Conservation (phyloP, 805 yeast genomes). For the Wickerhamomyces subpelliculosus region DNA sequence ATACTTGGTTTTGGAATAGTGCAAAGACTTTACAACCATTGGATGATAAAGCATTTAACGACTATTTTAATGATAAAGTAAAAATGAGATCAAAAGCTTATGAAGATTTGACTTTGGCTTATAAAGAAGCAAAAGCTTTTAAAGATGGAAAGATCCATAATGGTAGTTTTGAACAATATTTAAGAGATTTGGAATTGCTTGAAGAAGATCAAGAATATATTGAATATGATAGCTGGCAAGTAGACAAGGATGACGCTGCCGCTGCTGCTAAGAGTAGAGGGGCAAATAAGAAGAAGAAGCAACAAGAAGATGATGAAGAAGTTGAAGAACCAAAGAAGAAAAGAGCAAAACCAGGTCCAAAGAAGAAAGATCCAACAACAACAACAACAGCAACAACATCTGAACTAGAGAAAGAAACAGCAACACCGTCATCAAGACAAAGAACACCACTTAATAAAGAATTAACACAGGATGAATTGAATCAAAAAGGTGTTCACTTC, state of each 20-base stretch:
- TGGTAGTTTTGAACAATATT: not conserved
- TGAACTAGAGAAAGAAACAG: not conserved
- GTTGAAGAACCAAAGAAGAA: not conserved
- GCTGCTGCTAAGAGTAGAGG: too few relatives aligned
- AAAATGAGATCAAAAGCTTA: not conserved
- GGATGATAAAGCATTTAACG: not conserved
- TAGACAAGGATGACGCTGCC: not conserved
- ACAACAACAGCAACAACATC: not conserved
- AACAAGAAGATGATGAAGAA: not conserved
- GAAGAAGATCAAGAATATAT: not conserved
- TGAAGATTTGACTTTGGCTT: not conserved
- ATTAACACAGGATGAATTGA: not conserved
- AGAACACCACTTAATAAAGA: not conserved
- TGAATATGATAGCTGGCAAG: not conserved
- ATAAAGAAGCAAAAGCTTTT: not conserved
- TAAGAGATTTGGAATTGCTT: not conserved
- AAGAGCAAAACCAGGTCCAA: not conserved
- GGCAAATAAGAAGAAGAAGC: not conserved
- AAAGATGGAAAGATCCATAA: not conserved
- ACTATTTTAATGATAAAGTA: not conserved
- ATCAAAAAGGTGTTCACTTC: slow-evolving; percentile 16
- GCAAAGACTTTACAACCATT: not conserved
- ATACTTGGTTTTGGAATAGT: not conserved
- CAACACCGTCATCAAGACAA: not conserved
- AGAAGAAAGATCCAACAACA: not conserved